Evolutionary conservation across 192 early-diverging fungal genomes (phyloP), one percentile per base, ranked within the genome.

Genomic region (Rhizophagus sp.): DNA sequence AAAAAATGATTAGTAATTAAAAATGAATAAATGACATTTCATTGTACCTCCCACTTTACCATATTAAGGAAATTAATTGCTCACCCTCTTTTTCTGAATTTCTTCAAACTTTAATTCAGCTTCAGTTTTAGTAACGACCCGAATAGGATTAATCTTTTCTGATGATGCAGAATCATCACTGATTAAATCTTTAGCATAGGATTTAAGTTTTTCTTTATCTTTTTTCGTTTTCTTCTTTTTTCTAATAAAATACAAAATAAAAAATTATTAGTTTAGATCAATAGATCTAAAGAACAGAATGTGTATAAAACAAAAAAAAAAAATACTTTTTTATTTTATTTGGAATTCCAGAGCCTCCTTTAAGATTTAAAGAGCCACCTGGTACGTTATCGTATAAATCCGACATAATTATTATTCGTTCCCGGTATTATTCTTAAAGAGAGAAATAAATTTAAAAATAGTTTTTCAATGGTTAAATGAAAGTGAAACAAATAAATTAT

Each of bases 101-200:
- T 93, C 92, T 80, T 93, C 91, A 82, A 94, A 93, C 71, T 90
- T 91, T 67, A 86, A 75, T 81, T 94, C 92, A 24, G 93, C 93
- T 3, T 88, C 86, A 1, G 93, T 94, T 80, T 91, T 93, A 66
- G 84, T 80, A 34, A 90, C 50, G 44, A 81, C 82, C 3, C 80
- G 75, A 17, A 86, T 79, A 11, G 76, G 79, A 52, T 80, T 80
- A 61, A 81, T 62, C 24, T 74, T 76, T 4, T 73, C 75, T 1
- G 77, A 73, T 10, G 73, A n/a, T 34, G 75, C 69, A 47, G 44
- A 47, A 62, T 82, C 80, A 30, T 79, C 80, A 13, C 80, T 80
- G n/a, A 82, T 30, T 22, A 78, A 69, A 30, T 85, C 79, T 75
- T 81, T 82, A 25, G 84, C 83, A 15, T 81, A 84, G 10, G 80